phyloP scores from a whole-genome alignment of 2,329 filamentous ascomycete species.

The Colletotrichum horii region DNA sequence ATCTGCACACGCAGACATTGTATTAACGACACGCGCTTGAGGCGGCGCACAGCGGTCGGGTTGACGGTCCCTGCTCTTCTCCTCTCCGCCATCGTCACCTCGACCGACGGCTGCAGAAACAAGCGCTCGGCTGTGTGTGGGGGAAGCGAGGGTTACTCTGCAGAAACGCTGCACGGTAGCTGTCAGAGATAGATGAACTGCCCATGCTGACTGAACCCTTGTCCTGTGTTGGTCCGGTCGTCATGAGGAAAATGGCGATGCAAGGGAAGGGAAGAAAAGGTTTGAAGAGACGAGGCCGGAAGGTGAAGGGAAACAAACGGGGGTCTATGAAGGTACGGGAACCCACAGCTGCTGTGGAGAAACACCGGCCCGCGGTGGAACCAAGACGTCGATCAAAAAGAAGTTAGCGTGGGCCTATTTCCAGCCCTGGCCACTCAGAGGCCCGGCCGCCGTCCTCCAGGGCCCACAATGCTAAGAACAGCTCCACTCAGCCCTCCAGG shows the following conservation, averaged over 20 bases:
- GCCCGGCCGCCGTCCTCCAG: background rate
- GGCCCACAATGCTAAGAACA: background rate
- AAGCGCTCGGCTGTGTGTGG: background rate
- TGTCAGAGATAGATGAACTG: background rate
- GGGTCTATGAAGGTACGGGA: background rate
- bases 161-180: background rate
- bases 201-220: background rate
- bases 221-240: background rate
- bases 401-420: constrained; percentile 14
- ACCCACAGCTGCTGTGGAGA: background rate
- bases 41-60: background rate
- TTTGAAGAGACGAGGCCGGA: background rate
- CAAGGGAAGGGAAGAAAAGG: background rate
- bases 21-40: background rate
- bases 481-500: constrained; percentile 6
- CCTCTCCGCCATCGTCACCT: background rate
- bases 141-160: background rate
- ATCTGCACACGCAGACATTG: background rate
- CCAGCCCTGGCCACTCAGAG: constrained; percentile 7
- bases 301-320: too few species aligned
- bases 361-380: constrained; percentile 12
- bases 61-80: background rate
- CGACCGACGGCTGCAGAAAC: background rate
- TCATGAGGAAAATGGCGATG: background rate
- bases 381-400: background rate